Conservation (phyloP, 2,329 filamentous ascomycete genomes). For the Raffaelea albimanens region DNA sequence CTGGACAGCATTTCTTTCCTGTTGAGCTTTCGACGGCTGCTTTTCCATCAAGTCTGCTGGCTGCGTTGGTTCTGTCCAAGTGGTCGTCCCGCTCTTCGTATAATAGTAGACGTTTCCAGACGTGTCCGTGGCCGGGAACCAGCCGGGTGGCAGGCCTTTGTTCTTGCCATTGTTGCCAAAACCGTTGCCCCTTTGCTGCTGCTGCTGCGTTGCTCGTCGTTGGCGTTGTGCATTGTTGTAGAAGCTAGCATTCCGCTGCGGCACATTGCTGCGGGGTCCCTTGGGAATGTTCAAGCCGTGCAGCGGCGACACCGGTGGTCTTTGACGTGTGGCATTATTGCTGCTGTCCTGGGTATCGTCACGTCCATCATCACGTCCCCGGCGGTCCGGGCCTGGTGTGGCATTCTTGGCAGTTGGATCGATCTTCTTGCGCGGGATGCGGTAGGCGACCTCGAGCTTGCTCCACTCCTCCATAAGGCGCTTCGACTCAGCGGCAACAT, state of each 20-base stretch:
- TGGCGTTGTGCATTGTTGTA: constrained; percentile 43
- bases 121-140: constrained; percentile 67
- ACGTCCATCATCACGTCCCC: constrained; percentile 45
- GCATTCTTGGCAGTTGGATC: constrained; percentile 51
- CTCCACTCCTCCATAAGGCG: constrained; percentile 76
- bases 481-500: constrained; percentile 62
- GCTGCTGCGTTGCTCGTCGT: constrained; percentile 16
- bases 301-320: constrained; percentile 19
- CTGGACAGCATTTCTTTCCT: constrained; percentile 65
- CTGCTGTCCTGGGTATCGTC: constrained; percentile 17
- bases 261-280: constrained; percentile 50
- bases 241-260: constrained; percentile 42
- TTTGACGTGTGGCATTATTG: constrained; percentile 1
- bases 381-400: constrained; percentile 49
- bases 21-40: constrained; percentile 53
- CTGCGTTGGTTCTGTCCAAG: constrained; percentile 69
- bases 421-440: constrained; percentile 83
- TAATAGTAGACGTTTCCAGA: constrained; percentile 80
- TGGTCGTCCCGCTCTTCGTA: constrained; percentile 64
- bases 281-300: constrained; percentile 45
- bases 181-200: neutral
- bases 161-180: constrained; percentile 14
- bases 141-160: constrained; percentile 65
- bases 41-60: constrained; percentile 38
- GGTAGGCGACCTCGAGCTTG: constrained; percentile 80